phyloP scores from a whole-genome alignment of 2,329 filamentous ascomycete species.

The Xylariaceae sp. region DNA sequence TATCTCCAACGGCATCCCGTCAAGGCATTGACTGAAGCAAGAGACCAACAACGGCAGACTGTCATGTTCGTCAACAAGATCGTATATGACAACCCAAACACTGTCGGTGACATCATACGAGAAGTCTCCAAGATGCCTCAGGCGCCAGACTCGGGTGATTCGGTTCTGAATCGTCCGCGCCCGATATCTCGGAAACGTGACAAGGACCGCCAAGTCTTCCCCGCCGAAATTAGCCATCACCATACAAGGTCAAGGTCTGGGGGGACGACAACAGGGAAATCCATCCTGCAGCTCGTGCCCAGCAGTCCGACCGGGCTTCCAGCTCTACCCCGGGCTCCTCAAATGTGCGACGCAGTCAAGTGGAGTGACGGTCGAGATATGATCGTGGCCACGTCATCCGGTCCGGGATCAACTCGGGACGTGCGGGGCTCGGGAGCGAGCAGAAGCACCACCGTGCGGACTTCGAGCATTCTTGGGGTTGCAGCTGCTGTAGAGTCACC shows the following conservation, averaged over 20 bases:
- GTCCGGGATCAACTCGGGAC: slow-evolving; percentile 23
- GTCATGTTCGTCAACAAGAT: slow-evolving; percentile 54
- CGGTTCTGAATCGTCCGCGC: slow-evolving; percentile 50
- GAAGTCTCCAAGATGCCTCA: slow-evolving; percentile 33
- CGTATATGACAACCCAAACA: slow-evolving; percentile 46
- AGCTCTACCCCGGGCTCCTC: slow-evolving; percentile 45
- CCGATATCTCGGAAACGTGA: slow-evolving; percentile 48
- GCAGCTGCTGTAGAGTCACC: slow-evolving; percentile 23
- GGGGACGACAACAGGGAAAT: slow-evolving; percentile 42
- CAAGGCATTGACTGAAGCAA: slow-evolving; percentile 27
- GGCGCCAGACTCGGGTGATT: slow-evolving; percentile 28
- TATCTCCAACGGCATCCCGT: slow-evolving; percentile 41
- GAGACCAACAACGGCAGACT: slow-evolving; percentile 37
- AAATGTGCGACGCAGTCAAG: slow-evolving; percentile 34
- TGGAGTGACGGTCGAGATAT: slow-evolving; percentile 15
- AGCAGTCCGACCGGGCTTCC: slow-evolving; percentile 47
- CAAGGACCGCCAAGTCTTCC: slow-evolving; percentile 43
- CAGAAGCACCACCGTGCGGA: slow-evolving; percentile 34
- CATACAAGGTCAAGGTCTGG: slow-evolving; percentile 47
- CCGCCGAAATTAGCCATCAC: slow-evolving; percentile 35
- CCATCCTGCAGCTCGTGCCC: slow-evolving; percentile 38
- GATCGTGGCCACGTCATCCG: slow-evolving; percentile 15
- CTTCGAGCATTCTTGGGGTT: slow-evolving; percentile 37
- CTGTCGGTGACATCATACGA: slow-evolving; percentile 45
- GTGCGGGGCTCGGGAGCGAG: slow-evolving; percentile 28